phyloP scores from a whole-genome alignment of 192 early-diverging fungal genomes.

The Coemansia sp. region DNA sequence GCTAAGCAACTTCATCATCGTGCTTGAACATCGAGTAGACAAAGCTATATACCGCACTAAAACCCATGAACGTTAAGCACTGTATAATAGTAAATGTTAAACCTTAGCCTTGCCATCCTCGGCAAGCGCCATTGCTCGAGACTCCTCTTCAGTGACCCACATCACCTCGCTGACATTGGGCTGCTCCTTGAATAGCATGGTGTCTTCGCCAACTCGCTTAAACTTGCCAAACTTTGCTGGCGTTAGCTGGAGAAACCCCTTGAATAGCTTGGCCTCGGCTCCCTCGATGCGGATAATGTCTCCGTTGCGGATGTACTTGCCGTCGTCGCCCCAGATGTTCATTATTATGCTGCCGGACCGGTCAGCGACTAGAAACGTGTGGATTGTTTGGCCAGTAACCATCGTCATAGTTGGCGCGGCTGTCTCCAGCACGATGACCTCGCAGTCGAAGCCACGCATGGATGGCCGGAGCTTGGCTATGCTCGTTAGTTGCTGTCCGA shows the following conservation, averaged over 20 bases:
- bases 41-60: neutral
- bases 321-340: constrained; percentile 59
- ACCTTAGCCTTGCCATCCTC: neutral
- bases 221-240: constrained; percentile 56
- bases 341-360: constrained; percentile 59
- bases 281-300: constrained; percentile 61
- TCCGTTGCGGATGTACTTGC: constrained; percentile 54
- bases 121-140: constrained; percentile 7
- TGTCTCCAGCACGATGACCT: constrained; percentile 66
- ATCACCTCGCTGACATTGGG: constrained; percentile 50
- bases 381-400: constrained; percentile 45
- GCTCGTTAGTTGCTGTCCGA: constrained; percentile 42
- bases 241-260: constrained; percentile 58
- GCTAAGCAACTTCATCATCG: constrained; percentile 1
- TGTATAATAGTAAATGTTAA: neutral
- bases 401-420: constrained; percentile 54
- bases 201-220: constrained; percentile 60
- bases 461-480: constrained; percentile 57
- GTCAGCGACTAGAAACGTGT: constrained; percentile 65
- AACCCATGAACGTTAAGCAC: neutral
- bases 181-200: constrained; percentile 44
- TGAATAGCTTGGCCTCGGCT: constrained; percentile 55
- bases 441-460: constrained; percentile 62
- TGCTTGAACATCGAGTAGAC: neutral
- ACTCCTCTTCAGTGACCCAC: constrained; percentile 53